Percentiles rank a stretch among this genome's conserved stretches.
Evolutionary conservation across 495 filamentous ascomycete genomes (phyloP).

Genomic region (Tuber aestivum): DNA sequence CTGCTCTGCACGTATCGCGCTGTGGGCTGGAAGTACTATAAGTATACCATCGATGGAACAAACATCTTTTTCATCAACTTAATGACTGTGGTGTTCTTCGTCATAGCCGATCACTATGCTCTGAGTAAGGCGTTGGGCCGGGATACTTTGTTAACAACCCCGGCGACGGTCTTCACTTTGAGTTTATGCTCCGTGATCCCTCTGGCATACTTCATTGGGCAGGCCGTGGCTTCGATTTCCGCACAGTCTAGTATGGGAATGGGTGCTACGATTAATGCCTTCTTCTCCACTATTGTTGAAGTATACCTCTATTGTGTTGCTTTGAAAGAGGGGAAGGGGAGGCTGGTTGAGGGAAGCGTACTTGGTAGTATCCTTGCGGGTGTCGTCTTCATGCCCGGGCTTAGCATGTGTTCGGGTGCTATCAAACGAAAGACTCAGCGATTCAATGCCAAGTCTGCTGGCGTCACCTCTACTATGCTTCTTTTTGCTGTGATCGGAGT

Average conservation of each 20-base stretch:
- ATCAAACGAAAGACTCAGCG: constrained; percentile 97
- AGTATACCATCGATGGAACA: constrained; percentile 96
- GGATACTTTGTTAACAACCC: constrained; percentile 60
- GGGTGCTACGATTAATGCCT: constrained; percentile 94
- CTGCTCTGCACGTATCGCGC: constrained; percentile 95
- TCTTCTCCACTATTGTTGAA: constrained; percentile 98
- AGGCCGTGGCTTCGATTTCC: constrained; percentile 98
- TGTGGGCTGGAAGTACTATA: constrained; percentile 93
- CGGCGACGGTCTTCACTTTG: constrained; percentile 77
- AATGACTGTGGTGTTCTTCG: constrained; percentile 80
- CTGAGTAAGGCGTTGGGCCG: constrained; percentile 62
- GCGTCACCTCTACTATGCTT: constrained; percentile 96
- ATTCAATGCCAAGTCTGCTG: constrained; percentile 95
- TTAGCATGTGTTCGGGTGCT: constrained; percentile 98
- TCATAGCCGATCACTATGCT: constrained; percentile 85
- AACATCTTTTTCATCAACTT: constrained; percentile 99
- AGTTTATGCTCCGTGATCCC: constrained; percentile 90
- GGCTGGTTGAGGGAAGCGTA: constrained; percentile 91
- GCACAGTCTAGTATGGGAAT: constrained; percentile 99
- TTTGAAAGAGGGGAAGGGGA: constrained; percentile 83
- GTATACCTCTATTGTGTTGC: constrained; percentile 97
- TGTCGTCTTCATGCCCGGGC: constrained; percentile 88
- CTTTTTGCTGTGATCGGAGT: constrained; percentile 94
- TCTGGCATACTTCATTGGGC: constrained; percentile 97
- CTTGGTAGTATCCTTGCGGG: constrained; percentile 97